A percentile compares a stretch with the other conserved stretches of the same genome.
Evolutionary conservation across 2,329 filamentous ascomycete species (phyloP).

Genomic region (Aspergillus carbonarius): DNA sequence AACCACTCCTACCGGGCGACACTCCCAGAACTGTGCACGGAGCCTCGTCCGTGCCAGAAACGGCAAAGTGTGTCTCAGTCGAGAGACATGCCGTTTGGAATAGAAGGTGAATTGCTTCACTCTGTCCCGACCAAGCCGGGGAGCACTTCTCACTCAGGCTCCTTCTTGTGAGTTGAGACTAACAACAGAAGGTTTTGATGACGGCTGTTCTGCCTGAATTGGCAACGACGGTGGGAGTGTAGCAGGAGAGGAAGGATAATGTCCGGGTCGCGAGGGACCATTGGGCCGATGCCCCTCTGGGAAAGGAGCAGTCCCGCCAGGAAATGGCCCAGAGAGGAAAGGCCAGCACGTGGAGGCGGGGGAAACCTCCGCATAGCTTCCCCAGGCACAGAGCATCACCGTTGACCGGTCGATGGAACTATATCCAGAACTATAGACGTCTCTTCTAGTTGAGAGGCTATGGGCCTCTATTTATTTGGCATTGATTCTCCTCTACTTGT

Average conservation of each 20-base stretch:
- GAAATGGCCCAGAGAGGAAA: slow-evolving; percentile 9
- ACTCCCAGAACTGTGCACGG: slow-evolving; percentile 14
- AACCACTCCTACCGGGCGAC: neutral
- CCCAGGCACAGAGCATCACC: neutral
- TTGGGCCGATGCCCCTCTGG: neutral
- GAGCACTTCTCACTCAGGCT: neutral
- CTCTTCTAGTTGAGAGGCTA: neutral
- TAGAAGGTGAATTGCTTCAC: neutral
- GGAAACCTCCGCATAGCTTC: slow-evolving; percentile 5
- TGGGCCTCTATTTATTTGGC: neutral
- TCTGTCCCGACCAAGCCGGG: neutral
- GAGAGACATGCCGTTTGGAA: neutral
- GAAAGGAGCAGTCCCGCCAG: slow-evolving; percentile 9
- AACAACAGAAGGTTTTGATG: no score
- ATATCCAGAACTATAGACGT: neutral
- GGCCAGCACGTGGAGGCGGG: slow-evolving; percentile 14
- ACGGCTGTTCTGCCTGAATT: neutral
- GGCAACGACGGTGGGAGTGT: neutral
- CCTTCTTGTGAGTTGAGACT: neutral
- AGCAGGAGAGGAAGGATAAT: neutral
- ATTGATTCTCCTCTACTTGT: neutral
- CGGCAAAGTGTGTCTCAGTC: slow-evolving; percentile 2
- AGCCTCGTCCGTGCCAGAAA: slow-evolving; percentile 13
- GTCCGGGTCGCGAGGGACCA: neutral
- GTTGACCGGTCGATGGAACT: neutral